Conservation (phyloP, 257 asterid genomes). For the Jaltomata sinuosa region DNA sequence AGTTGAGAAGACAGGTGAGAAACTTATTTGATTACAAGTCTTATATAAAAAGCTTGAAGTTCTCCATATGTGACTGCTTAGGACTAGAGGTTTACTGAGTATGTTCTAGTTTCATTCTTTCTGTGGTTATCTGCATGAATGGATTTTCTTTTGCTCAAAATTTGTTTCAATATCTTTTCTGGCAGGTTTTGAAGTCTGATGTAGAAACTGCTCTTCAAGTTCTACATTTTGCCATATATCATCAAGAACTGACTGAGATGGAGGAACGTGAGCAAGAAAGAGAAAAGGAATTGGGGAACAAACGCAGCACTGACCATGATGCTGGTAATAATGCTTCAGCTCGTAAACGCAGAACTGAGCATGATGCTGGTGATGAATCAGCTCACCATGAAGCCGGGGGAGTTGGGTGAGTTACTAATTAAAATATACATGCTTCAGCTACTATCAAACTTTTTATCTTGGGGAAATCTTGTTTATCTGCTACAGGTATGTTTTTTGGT, state of each 20-base stretch:
- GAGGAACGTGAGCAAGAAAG: slow-evolving; percentile 81
- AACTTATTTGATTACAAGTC: neutral
- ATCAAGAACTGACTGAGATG: slow-evolving; percentile 96
- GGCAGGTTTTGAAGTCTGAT: slow-evolving; percentile 71
- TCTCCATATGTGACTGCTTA: neutral
- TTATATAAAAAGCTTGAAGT: neutral
- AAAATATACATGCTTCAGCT: neutral
- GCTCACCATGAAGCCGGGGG: slow-evolving; percentile 15
- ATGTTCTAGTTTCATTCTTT: neutral
- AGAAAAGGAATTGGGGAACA: slow-evolving; percentile 45
- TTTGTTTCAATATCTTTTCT: neutral
- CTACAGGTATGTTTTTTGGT: neutral
- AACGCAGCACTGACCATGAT: slow-evolving; percentile 36
- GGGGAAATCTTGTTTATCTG: neutral
- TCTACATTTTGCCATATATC: slow-evolving; percentile 94
- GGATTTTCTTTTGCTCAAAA: neutral
- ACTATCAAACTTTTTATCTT: neutral
- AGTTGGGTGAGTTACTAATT: neutral
- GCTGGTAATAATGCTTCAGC: slow-evolving; percentile 25
- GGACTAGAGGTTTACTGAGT: neutral
- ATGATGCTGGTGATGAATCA: neutral
- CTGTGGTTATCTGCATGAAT: neutral
- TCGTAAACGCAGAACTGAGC: neutral
- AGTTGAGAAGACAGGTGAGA: slow-evolving; percentile 69
- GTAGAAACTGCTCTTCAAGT: slow-evolving; percentile 91